phyloP scores from a whole-genome alignment of 2,329 filamentous ascomycete species.

The Trichoderma sp. region DNA sequence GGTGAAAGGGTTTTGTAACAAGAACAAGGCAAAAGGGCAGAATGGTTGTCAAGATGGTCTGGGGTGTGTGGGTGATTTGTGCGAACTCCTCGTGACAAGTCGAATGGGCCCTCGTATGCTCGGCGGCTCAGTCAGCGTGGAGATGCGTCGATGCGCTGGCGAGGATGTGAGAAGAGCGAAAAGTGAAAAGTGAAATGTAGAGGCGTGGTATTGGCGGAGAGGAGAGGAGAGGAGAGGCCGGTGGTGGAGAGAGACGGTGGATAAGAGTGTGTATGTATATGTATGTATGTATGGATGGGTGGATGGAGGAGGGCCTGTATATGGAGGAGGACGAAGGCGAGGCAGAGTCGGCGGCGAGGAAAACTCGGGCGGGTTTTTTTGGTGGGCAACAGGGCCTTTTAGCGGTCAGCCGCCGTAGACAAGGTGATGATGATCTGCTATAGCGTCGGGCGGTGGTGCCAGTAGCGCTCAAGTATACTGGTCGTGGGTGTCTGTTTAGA shows the following conservation, averaged over 20 bases:
- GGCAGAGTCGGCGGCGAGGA: conserved; percentile 8
- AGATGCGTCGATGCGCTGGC: conserved; percentile 14
- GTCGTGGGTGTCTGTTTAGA: neutral
- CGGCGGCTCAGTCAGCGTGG: conserved; percentile 14
- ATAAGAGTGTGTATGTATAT: no score
- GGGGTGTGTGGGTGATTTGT: neutral
- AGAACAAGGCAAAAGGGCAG: neutral
- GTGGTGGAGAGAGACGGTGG: conserved; percentile 2
- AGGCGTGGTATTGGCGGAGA: conserved; percentile 3
- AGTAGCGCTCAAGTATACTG: conserved; percentile 10
- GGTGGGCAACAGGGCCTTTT: conserved; percentile 16
- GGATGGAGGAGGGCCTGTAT: neutral
- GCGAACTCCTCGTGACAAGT: conserved; percentile 13
- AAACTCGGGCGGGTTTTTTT: conserved; percentile 8
- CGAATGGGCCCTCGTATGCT: conserved; percentile 2
- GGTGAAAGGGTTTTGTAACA: neutral
- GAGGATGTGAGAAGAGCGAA: neutral
- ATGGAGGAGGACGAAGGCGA: neutral
- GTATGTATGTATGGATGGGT: neutral
- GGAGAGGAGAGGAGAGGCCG: conserved; percentile 5
- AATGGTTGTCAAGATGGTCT: neutral
- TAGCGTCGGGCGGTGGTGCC: conserved; percentile 19
- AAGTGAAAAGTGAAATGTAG: neutral
- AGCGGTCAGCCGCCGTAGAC: conserved; percentile 20
- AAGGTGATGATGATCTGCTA: conserved; percentile 21